Base-by-base conservation (phyloP, 352 stramenopile genomes). In the Discostella stelligera region DNA sequence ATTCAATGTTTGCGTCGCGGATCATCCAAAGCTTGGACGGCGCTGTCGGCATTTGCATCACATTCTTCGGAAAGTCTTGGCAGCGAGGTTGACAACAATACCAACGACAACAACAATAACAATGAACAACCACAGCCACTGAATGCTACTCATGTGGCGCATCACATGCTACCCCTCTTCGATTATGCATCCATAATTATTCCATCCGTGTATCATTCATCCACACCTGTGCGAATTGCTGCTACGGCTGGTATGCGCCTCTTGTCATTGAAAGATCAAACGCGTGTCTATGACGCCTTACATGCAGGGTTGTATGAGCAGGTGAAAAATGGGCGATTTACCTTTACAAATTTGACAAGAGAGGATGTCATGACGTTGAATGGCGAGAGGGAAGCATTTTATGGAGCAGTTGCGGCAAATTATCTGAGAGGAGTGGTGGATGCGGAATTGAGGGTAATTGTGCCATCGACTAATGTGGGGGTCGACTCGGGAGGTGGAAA, bases 191-290 rank as follows among this genome's bases (percentile, higher is more conserved):
- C 84, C 20, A 60, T 76, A 50, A 79, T 91, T 16, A 88, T 93
- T 72, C 85, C 88, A 64, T 20, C 63, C 20, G 14, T 82, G 67
- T 91, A 81, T 73, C 79, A 92, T 76, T 50, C 62, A 9, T 76
- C 76, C 14, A 92, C 89, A 59, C 61, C 64, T 65, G 81, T 94
- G 11, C 77, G 83, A 50, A 91, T 91, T 50, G 78, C 84, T 37
- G 89, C 89, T 3, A 93, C 89, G 14, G 89, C 89, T 16, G 89
- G 89, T 11, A 94, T 94, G 89, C 63, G 89, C 69, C 71, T 94
- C 23, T 49, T 93, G 32, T 27, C 69, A 16, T 61, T 83, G 52
- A 39, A 75, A 20, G 82, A 90, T 63, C 88, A 93, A 67, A 63
- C 81, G 44, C 65, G 59, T 13, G 83, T 91, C 0, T 93, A 93